phyloP scores from a whole-genome alignment of 352 stramenopile genomes.

The Stephanocyclus meneghinianus region DNA sequence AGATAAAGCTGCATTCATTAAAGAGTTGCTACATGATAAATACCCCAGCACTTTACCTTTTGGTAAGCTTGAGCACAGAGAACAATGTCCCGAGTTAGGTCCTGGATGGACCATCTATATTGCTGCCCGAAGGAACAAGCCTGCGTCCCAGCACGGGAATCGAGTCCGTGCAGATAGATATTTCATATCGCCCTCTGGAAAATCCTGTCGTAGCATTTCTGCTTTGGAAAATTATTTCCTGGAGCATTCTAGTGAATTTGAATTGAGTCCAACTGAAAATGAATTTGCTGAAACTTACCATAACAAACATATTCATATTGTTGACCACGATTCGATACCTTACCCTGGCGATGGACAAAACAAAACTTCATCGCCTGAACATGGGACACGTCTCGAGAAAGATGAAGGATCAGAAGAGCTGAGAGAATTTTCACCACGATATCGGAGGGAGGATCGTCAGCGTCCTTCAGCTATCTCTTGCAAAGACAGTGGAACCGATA shows the following conservation, averaged over 20 bases:
- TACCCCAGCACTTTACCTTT: constrained; percentile 16
- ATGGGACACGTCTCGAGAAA: background rate
- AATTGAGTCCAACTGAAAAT: background rate
- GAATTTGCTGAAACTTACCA: background rate
- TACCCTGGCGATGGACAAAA: background rate
- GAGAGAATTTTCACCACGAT: background rate
- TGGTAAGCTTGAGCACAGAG: constrained; percentile 8
- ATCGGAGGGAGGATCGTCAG: background rate
- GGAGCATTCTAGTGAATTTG: constrained; percentile 28
- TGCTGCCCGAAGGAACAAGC: constrained; percentile 8
- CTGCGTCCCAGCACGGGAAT: background rate
- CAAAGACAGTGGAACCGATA: background rate
- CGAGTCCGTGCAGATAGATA: constrained; percentile 20
- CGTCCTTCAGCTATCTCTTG: background rate
- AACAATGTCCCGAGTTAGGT: constrained; percentile 26
- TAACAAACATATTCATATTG: no score
- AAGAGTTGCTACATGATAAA: constrained; percentile 9
- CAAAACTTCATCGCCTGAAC: background rate
- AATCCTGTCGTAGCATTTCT: constrained; percentile 18
- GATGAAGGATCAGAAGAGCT: background rate
- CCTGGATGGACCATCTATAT: constrained; percentile 23
- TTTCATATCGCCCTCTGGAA: constrained; percentile 30
- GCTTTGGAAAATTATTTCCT: constrained; percentile 22
- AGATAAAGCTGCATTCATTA: background rate
- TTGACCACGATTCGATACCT: no score